Base-by-base conservation (phyloP, 2,329 filamentous ascomycete genomes). In the Verticillium longisporum region DNA sequence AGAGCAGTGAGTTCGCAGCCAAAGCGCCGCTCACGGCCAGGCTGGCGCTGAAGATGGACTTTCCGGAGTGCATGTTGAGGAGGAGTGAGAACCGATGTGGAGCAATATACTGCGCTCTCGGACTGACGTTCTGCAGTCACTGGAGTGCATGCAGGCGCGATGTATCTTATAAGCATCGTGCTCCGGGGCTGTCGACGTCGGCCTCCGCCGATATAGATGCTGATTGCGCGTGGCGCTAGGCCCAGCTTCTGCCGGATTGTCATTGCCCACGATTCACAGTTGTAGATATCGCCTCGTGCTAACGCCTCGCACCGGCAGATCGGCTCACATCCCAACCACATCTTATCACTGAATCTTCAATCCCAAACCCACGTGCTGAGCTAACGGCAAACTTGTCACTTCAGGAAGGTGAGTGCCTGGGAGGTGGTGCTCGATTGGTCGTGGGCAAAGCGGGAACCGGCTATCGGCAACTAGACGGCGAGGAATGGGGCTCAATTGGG, bases 1-100 rank as follows among this genome's bases (percentile, higher is more conserved):
- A 73, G 18, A 62, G 56, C 21, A 61, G 15, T 6, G 60, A 59
- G 32, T n/a, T 38, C 5, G 59, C 55, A 6, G 41, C 26, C 38
- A 38, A 11, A 26, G 32, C 59, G 31, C 26, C 54, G 54, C 54
- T 55, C 14, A n/a, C 32, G 26, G 54, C 54, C 54, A 55, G 26
- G 13, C 6, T 34, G 15, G 31, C 15, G 2, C 13, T 15, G 14
- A 41, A 6, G 5, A 34, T 55, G n/a, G 26, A 36, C 7, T 14
- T 33, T 15, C 26, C 6, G 6, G 54, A n/a, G 14, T 26, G 26
- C 54, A 55, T 55, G 15, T 15, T 55, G 54, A 18, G 6, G 31
- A 3, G 54, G 18, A 15, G 26, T 15, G 26, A 31, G 26, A 31
- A 31, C 26, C 26, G 26, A 31, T 4, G 26, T 31, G 26, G 26